Percentiles rank a stretch among this genome's conserved stretches.
phyloP scores from a whole-genome alignment of 2,329 filamentous ascomycete species.

The Bipolaris victoriae region DNA sequence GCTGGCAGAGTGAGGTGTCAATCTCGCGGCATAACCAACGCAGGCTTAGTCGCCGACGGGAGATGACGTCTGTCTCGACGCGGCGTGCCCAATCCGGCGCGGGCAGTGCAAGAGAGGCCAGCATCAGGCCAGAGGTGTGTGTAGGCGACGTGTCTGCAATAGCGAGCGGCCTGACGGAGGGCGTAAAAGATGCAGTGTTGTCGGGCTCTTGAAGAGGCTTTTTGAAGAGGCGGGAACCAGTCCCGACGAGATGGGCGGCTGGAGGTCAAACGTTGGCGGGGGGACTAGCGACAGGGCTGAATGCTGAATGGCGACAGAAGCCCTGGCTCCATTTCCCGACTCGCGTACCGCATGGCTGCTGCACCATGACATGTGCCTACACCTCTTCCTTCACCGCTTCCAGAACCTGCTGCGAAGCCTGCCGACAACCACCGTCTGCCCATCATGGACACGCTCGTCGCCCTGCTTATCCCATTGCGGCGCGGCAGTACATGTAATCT shows the following conservation, averaged over 20 bases:
- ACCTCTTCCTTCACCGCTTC: conserved; percentile 37
- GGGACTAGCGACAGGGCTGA: conserved; percentile 30
- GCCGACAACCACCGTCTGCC: too few species aligned
- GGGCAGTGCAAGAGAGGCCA: background rate
- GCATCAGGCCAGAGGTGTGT: background rate
- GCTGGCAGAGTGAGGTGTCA: conserved; percentile 34
- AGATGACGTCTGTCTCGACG: conserved; percentile 19
- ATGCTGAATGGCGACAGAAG: background rate
- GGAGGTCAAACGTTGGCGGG: conserved; percentile 38
- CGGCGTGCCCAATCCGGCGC: conserved; percentile 3
- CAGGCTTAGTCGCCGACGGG: conserved; percentile 20
- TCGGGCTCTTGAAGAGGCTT: conserved; percentile 16
- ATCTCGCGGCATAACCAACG: conserved; percentile 29
- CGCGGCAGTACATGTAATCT: too few species aligned
- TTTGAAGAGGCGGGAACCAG: conserved; percentile 39
- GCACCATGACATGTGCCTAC: conserved; percentile 43
- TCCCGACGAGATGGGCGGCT: conserved; percentile 25
- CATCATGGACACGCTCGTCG: too few species aligned
- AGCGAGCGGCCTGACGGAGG: background rate
- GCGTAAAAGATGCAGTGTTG: conserved; percentile 1
- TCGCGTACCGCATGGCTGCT: conserved; percentile 25
- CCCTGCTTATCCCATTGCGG: too few species aligned
- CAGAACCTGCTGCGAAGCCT: background rate
- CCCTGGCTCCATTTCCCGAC: conserved; percentile 33
- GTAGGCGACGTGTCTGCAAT: background rate